A percentile compares a stretch with the other conserved stretches of the same genome.
These are phyloP conservation scores for Mortierella sp. DNA, from an alignment of 371 early-diverging fungal genomes.

Conservation along the genomic window DNA sequence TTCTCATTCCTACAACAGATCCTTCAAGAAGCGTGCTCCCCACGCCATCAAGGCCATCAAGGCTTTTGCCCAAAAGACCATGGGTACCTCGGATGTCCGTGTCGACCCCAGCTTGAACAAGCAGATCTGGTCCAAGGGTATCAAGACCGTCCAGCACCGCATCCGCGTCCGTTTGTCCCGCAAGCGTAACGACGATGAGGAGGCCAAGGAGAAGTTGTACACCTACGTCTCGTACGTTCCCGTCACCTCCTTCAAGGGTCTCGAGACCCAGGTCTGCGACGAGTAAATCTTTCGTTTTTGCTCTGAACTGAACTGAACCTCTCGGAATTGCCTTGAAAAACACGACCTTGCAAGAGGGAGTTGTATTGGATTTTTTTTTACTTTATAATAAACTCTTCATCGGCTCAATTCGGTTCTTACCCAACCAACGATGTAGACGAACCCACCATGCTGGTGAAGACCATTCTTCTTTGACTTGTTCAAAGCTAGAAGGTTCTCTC, in stretches of 20 bases:
- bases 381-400: slow-evolving; percentile 57
- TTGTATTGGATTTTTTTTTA: slow-evolving; percentile 11
- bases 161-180: slow-evolving; percentile 94
- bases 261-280: slow-evolving; percentile 71
- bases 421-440: slow-evolving; percentile 61
- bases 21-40: slow-evolving; percentile 98
- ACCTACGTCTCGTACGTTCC: slow-evolving; percentile 90
- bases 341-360: background rate
- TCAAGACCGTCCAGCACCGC: slow-evolving; percentile 92
- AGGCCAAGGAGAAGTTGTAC: slow-evolving; percentile 95
- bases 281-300: slow-evolving; percentile 57
- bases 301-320: background rate
- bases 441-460: slow-evolving; percentile 56
- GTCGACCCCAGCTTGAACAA: slow-evolving; percentile 85
- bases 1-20: slow-evolving; percentile 60
- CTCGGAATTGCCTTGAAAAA: background rate
- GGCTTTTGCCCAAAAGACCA: slow-evolving; percentile 86
- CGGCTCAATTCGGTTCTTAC: slow-evolving; percentile 59
- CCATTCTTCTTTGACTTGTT: slow-evolving; percentile 4
- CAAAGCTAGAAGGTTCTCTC: slow-evolving; percentile 46
- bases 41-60: slow-evolving; percentile 93
- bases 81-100: slow-evolving; percentile 92
- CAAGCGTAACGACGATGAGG: slow-evolving; percentile 95
- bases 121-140: slow-evolving; percentile 90
- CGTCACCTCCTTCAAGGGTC: slow-evolving; percentile 89